phyloP scores from a whole-genome alignment of 2,329 filamentous ascomycete species.

The Hymenoscyphus scutula region DNA sequence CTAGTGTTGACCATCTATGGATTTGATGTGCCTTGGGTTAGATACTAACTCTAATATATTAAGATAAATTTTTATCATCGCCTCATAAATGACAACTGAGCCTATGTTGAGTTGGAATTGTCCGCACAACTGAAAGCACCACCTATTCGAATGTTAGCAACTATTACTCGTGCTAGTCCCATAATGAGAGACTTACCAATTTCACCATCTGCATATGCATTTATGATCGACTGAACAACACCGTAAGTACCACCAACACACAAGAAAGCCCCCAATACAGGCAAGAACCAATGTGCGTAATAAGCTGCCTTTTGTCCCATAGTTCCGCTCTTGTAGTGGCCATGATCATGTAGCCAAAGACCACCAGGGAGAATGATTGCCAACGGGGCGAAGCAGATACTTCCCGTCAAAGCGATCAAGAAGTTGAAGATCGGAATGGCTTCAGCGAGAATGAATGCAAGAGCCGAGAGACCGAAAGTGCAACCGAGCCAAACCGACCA shows the following conservation, averaged over 20 bases:
- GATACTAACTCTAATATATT: background rate
- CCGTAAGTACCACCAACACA: conserved; percentile 44
- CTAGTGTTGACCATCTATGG: background rate
- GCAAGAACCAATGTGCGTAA: conserved; percentile 39
- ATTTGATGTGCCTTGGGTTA: background rate
- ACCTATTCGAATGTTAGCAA: conserved; percentile 16
- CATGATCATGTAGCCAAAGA: conserved; percentile 51
- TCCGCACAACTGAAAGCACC: conserved; percentile 49
- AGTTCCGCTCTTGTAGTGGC: conserved; percentile 40
- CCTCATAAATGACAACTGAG: background rate
- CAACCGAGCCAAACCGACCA: conserved; percentile 51
- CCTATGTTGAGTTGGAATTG: conserved; percentile 36
- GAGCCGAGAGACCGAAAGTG: conserved; percentile 41
- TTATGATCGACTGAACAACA: conserved; percentile 49
- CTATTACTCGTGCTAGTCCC: too few species aligned
- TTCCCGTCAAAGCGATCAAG: conserved; percentile 48
- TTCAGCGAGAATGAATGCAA: conserved; percentile 51
- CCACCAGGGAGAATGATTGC: conserved; percentile 47
- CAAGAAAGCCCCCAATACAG: conserved; percentile 39
- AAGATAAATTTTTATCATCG: too few species aligned
- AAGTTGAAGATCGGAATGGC: conserved; percentile 56
- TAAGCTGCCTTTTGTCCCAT: conserved; percentile 30
- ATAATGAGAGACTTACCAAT: conserved; percentile 25
- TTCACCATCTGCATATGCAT: conserved; percentile 44
- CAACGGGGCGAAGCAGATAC: conserved; percentile 50